Evolutionary conservation across 1,139 yeast genomes (phyloP).

Genomic region (Yamadazyma sp.): DNA sequence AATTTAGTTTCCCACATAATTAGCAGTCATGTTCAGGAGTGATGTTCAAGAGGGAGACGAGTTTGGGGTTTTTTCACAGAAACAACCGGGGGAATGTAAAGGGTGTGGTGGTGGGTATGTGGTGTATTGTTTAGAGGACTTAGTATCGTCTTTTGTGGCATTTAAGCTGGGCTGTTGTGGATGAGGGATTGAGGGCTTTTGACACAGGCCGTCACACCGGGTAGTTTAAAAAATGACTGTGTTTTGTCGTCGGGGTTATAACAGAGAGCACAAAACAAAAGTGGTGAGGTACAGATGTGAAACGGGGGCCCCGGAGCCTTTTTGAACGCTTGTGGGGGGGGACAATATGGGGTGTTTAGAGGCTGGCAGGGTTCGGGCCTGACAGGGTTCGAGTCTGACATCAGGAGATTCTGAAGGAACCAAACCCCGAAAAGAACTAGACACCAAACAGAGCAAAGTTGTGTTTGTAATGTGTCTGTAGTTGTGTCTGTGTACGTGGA

Average conservation of each 20-base stretch:
- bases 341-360: neutral
- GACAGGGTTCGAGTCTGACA: slow-evolving; percentile 1
- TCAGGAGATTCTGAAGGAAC: neutral
- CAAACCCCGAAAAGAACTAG: too few species aligned
- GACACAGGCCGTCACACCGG: neutral
- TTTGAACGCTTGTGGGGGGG: too few species aligned
- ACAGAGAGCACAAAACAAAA: too few species aligned
- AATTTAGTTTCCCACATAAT: neutral
- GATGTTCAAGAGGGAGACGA: neutral
- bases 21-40: slow-evolving; percentile 1
- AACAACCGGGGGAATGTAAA: neutral
- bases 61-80: neutral
- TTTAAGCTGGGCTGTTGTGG: neutral
- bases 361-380: neutral
- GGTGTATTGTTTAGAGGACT: too few species aligned
- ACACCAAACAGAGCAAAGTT: too few species aligned
- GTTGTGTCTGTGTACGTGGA: neutral
- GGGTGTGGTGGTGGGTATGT: neutral
- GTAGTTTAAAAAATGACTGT: neutral
- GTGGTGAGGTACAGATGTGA: too few species aligned
- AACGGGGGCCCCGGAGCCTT: too few species aligned
- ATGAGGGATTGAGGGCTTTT: neutral
- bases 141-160: too few species aligned
- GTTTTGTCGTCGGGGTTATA: neutral
- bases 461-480: too few species aligned